Evolutionary conservation across 805 yeast genomes (phyloP).

Genomic region (Saturnispora gosingensis): DNA sequence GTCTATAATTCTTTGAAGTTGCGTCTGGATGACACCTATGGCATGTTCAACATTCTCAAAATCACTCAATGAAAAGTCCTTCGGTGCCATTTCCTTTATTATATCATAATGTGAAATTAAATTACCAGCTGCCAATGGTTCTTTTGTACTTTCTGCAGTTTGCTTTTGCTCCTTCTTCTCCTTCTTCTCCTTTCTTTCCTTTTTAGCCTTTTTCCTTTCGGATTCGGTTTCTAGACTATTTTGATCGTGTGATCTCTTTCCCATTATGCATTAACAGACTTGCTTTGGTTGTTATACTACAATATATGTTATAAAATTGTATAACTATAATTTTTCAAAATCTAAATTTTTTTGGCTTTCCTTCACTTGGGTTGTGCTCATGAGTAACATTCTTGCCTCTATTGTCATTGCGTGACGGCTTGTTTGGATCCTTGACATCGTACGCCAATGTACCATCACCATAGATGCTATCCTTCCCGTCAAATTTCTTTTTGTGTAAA

Average conservation of each 20-base stretch:
- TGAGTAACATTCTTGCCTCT: not conserved
- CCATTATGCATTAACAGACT: not conserved
- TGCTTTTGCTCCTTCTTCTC: constrained; percentile 4
- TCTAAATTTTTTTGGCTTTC: constrained; percentile 5
- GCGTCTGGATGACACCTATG: constrained; percentile 41
- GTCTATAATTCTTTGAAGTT: constrained; percentile 39
- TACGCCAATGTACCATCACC: constrained; percentile 25
- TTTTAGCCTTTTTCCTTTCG: not conserved
- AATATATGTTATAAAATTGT: not conserved
- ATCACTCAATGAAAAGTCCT: constrained; percentile 10
- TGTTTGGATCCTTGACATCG: constrained; percentile 9
- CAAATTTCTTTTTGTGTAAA: constrained; percentile 20
- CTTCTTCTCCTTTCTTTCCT: constrained; percentile 5
- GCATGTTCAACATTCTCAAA: constrained; percentile 38
- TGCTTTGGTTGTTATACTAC: not conserved
- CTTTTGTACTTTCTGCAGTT: not conserved
- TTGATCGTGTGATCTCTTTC: not conserved
- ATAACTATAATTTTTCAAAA: not conserved
- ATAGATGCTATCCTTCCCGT: constrained; percentile 21
- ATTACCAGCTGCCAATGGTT: not conserved
- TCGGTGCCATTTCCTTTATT: not conserved
- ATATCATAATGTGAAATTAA: not conserved
- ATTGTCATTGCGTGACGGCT: not conserved
- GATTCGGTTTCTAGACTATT: not conserved
- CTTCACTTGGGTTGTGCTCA: not conserved